Evolutionary conservation across 495 filamentous ascomycete species (phyloP).

Genomic region (Podospora appendiculata): DNA sequence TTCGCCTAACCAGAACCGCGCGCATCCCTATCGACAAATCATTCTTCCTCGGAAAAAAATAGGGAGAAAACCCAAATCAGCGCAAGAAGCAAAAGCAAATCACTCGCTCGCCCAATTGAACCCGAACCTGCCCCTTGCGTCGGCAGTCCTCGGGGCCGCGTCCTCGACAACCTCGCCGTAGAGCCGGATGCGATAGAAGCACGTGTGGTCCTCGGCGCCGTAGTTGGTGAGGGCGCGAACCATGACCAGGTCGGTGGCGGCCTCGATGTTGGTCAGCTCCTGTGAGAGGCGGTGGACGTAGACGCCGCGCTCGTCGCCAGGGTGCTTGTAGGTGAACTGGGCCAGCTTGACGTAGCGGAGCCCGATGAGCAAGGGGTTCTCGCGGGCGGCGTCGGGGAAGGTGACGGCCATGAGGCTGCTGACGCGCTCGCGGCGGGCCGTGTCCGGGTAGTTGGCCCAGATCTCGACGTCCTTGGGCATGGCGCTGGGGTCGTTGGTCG

Average conservation of each 20-base stretch:
- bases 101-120: slow-evolving; percentile 14
- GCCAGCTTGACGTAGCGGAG: slow-evolving; percentile 44
- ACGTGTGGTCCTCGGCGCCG: slow-evolving; percentile 40
- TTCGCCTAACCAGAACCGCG: too few relatives aligned
- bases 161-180: slow-evolving; percentile 30
- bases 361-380: slow-evolving; percentile 9
- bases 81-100: too few relatives aligned
- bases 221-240: slow-evolving; percentile 31
- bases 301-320: slow-evolving; percentile 32
- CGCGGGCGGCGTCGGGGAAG: slow-evolving; percentile 16
- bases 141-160: too few relatives aligned
- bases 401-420: slow-evolving; percentile 20
- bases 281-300: slow-evolving; percentile 42
- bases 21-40: too few relatives aligned
- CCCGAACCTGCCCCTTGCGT: slow-evolving; percentile 14
- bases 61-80: too few relatives aligned
- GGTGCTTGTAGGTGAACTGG: slow-evolving; percentile 42
- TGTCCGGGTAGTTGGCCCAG: slow-evolving; percentile 40
- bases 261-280: slow-evolving; percentile 25
- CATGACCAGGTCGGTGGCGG: slow-evolving; percentile 34
- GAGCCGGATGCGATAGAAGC: slow-evolving; percentile 52
- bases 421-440: slow-evolving; percentile 17
- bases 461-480: slow-evolving; percentile 56
- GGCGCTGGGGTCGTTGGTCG: slow-evolving; percentile 44
- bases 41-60: too few relatives aligned